Percentiles rank a stretch among this genome's conserved stretches.
Evolutionary conservation across 768 basidiomycete species (phyloP).

Genomic region (Xanthoconium purpureum): DNA sequence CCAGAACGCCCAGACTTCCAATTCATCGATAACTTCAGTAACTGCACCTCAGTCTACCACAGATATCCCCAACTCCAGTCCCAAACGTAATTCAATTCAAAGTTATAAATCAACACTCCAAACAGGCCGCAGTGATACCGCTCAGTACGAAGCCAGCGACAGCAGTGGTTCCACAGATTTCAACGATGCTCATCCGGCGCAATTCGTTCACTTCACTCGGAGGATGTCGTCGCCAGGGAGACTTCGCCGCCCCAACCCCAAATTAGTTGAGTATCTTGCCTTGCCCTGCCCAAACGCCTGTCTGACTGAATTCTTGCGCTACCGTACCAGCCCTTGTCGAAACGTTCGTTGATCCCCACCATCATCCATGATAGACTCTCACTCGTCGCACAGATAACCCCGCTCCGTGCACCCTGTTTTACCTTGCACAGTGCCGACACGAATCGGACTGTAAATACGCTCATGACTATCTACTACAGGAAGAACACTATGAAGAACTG

Average conservation of each 20-base stretch:
- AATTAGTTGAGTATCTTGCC: conserved; percentile 42
- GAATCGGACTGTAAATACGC: conserved; percentile 57
- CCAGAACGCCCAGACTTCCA: conserved; percentile 6
- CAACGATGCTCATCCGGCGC: conserved; percentile 33
- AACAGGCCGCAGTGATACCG: conserved; percentile 21
- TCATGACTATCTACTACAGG: conserved; percentile 58
- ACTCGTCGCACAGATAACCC: conserved; percentile 43
- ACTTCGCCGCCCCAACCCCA: conserved; percentile 47
- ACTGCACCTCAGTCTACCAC: neutral
- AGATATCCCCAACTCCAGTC: conserved; percentile 13
- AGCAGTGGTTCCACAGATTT: conserved; percentile 47
- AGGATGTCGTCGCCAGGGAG: conserved; percentile 34
- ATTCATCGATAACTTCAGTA: conserved; percentile 11
- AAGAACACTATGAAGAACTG: conserved; percentile 53
- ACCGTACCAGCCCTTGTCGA: conserved; percentile 50
- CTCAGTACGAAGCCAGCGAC: conserved; percentile 43
- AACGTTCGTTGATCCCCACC: conserved; percentile 44
- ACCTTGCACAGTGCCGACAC: conserved; percentile 58
- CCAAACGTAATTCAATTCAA: conserved; percentile 27
- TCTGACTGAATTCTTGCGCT: conserved; percentile 17
- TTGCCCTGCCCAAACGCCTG: conserved; percentile 4
- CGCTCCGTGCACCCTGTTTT: conserved; percentile 66
- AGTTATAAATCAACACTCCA: conserved; percentile 44
- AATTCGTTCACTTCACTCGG: conserved; percentile 25
- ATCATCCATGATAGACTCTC: neutral